These are phyloP conservation scores for Pezicula rhizophila DNA, from an alignment of 2,329 filamentous ascomycete genomes.

Conservation along the genomic window DNA sequence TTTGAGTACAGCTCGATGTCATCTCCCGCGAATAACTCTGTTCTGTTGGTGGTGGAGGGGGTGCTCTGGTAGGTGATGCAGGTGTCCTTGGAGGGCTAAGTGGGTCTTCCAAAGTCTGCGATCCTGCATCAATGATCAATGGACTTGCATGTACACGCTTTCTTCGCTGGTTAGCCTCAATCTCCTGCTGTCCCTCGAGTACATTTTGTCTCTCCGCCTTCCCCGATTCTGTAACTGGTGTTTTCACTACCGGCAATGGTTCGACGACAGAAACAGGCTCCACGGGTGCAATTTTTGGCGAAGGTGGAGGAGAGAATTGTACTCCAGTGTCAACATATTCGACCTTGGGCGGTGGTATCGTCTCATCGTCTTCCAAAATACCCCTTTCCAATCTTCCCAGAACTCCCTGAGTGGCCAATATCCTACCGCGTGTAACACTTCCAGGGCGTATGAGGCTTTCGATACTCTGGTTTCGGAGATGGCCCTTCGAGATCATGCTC, in stretches of 20 bases:
- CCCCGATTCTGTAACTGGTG: slow-evolving; percentile 1
- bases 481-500: slow-evolving; percentile 43
- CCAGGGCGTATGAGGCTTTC: slow-evolving; percentile 51
- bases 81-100: slow-evolving; percentile 62
- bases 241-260: slow-evolving; percentile 25
- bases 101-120: slow-evolving; percentile 57
- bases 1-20: slow-evolving; percentile 58
- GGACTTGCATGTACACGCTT: slow-evolving; percentile 58
- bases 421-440: slow-evolving; percentile 47
- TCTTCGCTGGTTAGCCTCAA: slow-evolving; percentile 68
- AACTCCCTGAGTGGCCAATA: slow-evolving; percentile 48
- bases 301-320: slow-evolving; percentile 79
- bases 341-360: slow-evolving; percentile 31
- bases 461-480: slow-evolving; percentile 50
- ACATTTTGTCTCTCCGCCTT: slow-evolving; percentile 28
- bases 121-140: slow-evolving; percentile 46
- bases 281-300: slow-evolving; percentile 47
- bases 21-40: slow-evolving; percentile 34
- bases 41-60: slow-evolving; percentile 32
- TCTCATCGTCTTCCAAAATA: slow-evolving; percentile 44
- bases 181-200: slow-evolving; percentile 39
- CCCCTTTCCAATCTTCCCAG: slow-evolving; percentile 49
- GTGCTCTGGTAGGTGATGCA: slow-evolving; percentile 41
- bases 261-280: slow-evolving; percentile 38
- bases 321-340: slow-evolving; percentile 70